Evolutionary conservation across 441 rosid species (phyloP).

Genomic region (Adansonia madagascariensis): DNA sequence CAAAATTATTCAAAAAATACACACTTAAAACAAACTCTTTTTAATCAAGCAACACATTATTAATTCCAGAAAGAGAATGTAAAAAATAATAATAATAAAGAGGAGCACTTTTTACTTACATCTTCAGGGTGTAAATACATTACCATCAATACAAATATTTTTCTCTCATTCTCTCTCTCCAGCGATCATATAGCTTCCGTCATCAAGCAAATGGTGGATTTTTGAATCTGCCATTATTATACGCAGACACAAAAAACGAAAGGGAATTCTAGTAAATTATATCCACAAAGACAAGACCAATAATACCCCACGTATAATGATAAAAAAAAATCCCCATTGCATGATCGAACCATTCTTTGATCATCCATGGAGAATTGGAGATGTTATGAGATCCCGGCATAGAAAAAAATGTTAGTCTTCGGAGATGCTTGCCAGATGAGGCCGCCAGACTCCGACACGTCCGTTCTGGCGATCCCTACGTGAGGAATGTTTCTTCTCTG

Average conservation of each 20-base stretch:
- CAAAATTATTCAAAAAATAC: not conserved
- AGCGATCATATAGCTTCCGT: not conserved
- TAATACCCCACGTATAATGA: slow-evolving; percentile 30
- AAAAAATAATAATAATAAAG: not conserved
- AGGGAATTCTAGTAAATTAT: slow-evolving; percentile 21
- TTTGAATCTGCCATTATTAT: slow-evolving; percentile 46
- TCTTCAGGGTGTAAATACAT: slow-evolving; percentile 24
- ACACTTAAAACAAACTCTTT: not conserved
- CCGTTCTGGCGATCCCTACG: slow-evolving; percentile 53
- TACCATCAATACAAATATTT: slow-evolving; percentile 11
- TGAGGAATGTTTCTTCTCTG: slow-evolving; percentile 35
- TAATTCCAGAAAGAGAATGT: not conserved
- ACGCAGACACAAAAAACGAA: slow-evolving; percentile 35
- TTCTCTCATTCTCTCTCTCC: not conserved
- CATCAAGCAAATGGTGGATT: slow-evolving; percentile 21
- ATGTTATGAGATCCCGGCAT: slow-evolving; percentile 15
- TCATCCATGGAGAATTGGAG: slow-evolving; percentile 19
- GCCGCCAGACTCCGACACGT: slow-evolving; percentile 59
- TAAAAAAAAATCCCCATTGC: slow-evolving; percentile 24
- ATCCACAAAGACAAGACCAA: slow-evolving; percentile 42
- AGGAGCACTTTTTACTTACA: slow-evolving; percentile 20
- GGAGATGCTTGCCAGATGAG: slow-evolving; percentile 68
- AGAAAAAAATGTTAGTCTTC: slow-evolving; percentile 53
- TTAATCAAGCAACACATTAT: not conserved
- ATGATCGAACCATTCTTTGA: not conserved